These are phyloP conservation scores for Schizothecium vesticola DNA, from an alignment of 495 filamentous ascomycete species.

Conservation along the genomic window DNA sequence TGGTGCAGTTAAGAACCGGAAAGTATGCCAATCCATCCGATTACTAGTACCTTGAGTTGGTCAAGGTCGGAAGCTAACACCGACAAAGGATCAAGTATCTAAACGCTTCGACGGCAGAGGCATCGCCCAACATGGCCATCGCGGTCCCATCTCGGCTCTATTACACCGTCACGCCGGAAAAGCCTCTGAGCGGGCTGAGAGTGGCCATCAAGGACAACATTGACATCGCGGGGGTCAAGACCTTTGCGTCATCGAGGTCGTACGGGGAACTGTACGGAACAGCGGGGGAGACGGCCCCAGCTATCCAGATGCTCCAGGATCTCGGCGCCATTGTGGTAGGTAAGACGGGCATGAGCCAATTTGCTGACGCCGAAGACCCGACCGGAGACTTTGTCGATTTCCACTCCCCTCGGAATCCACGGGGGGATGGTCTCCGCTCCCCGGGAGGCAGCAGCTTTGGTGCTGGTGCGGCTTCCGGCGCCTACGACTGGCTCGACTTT, in stretches of 20 bases:
- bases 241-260: not conserved
- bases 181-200: constrained; percentile 2
- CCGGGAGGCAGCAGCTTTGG: constrained; percentile 9
- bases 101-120: too few relatives aligned
- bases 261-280: not conserved
- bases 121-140: too few relatives aligned
- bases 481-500: constrained; percentile 12
- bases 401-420: constrained; percentile 9
- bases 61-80: too few relatives aligned
- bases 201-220: constrained; percentile 16
- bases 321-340: constrained; percentile 13
- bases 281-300: not conserved
- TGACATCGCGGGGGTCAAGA: constrained; percentile 13
- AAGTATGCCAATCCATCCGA: too few relatives aligned
- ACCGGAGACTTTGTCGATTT: constrained; percentile 11
- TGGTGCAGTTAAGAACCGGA: too few relatives aligned
- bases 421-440: constrained; percentile 12
- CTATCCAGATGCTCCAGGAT: not conserved
- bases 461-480: constrained; percentile 5
- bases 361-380: constrained; percentile 8
- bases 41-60: too few relatives aligned
- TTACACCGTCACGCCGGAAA: not conserved
- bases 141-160: constrained; percentile 11
- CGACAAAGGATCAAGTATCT: too few relatives aligned
- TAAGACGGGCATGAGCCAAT: constrained; percentile 14